A percentile compares a stretch with the other conserved stretches of the same genome.
Conservation (phyloP, 768 basidiomycete species). For the Guyanaporus albipodus region DNA sequence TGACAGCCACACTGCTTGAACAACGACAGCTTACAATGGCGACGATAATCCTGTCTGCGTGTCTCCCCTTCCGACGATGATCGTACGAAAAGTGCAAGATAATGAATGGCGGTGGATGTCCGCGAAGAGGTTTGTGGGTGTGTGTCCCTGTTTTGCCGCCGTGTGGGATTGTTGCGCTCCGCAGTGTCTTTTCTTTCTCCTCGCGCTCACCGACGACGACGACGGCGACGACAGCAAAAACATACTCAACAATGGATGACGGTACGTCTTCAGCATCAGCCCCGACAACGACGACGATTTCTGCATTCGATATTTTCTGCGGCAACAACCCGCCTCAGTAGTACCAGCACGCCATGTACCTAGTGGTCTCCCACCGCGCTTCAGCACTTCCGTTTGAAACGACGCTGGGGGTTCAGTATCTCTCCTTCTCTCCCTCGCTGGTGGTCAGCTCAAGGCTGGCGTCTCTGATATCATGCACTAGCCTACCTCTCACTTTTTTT, state of each 20-base stretch:
- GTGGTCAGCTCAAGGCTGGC: conserved; percentile 36
- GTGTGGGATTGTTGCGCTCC: background rate
- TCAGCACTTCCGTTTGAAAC: conserved; percentile 29
- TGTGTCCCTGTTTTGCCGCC: conserved; percentile 21
- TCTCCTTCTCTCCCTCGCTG: conserved; percentile 15
- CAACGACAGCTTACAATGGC: no score
- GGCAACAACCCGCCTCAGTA: conserved; percentile 32
- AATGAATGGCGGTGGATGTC: no score
- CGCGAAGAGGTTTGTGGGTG: conserved; percentile 7
- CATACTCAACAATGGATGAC: conserved; percentile 51
- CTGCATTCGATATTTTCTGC: conserved; percentile 41
- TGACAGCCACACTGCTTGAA: no score
- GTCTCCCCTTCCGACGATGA: no score
- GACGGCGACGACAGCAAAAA: conserved; percentile 25
- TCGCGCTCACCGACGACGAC: conserved; percentile 7
- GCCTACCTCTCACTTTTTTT: conserved; percentile 12
- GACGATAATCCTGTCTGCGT: no score
- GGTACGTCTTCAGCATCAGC: conserved; percentile 83
- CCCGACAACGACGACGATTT: conserved; percentile 57
- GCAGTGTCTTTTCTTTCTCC: background rate
- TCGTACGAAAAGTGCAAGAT: no score
- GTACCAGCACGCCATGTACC: conserved; percentile 27
- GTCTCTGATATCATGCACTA: conserved; percentile 12
- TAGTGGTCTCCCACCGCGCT: conserved; percentile 31
- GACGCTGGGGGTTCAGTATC: conserved; percentile 25